Percentiles rank a stretch among this genome's conserved stretches.
Evolutionary conservation across 2,329 filamentous ascomycete genomes (phyloP).

Genomic region (Neurospora crassa): DNA sequence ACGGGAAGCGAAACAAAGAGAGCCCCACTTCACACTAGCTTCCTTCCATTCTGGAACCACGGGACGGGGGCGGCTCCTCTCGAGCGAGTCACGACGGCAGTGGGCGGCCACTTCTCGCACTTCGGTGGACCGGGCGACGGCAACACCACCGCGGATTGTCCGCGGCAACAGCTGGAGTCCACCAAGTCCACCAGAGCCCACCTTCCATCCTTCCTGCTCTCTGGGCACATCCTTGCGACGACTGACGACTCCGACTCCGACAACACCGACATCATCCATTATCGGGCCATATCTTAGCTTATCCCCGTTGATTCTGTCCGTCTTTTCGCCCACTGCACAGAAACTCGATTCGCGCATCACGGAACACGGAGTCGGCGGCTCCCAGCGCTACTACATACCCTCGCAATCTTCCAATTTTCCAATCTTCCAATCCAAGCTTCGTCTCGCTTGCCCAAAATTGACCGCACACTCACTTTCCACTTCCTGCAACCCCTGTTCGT

Average conservation of each 20-base stretch:
- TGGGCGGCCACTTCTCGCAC: not conserved
- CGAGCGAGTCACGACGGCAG: slow-evolving; percentile 14
- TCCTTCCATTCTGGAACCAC: slow-evolving; percentile 17
- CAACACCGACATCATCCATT: not conserved
- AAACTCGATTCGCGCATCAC: not conserved
- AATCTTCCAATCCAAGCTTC: not conserved
- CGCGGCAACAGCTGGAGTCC: not conserved
- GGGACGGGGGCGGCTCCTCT: slow-evolving; percentile 11
- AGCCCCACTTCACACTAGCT: slow-evolving; percentile 17
- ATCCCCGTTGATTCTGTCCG: not conserved
- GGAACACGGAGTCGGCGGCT: not conserved
- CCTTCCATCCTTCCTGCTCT: not conserved
- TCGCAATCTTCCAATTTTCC: not conserved
- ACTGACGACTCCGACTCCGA: not conserved
- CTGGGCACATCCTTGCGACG: not conserved
- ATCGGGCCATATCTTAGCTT: not conserved
- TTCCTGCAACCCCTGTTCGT: not conserved
- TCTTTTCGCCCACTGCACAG: not conserved
- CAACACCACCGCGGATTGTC: slow-evolving; percentile 9
- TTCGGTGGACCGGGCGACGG: not conserved
- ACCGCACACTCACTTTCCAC: not conserved
- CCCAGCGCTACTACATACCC: not conserved
- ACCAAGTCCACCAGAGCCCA: not conserved
- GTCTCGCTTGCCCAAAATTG: slow-evolving; percentile 1
- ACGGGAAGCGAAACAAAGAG: slow-evolving; percentile 7